Base-by-base conservation (phyloP, 345 rosid species). In the Hirschfeldia incana region DNA sequence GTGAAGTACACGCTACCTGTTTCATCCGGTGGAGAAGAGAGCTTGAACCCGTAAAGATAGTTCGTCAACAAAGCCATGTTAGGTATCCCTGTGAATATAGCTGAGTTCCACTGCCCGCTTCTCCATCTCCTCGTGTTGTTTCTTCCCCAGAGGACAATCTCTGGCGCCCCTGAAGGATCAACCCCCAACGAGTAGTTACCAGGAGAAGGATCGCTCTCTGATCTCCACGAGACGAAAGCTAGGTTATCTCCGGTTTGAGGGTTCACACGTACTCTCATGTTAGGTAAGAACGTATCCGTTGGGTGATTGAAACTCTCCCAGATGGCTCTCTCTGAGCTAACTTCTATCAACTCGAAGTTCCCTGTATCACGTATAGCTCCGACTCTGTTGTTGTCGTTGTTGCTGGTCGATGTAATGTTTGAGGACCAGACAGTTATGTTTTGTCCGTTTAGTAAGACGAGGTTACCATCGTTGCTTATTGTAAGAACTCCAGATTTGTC, bases 31-130 rank as follows among this genome's bases (percentile, higher is more conserved):
- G 60, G 36, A 28, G 85, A 81, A 0, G 84, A 77, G 6, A 87
- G 69, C 84, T 76, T 89, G 51, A 94, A 91, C 5, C 98, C 94
- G 9, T 86, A 89, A 8, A 39, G 73, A 73, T 68, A 67, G 67
- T 80, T 87, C 0, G 88, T 83, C 1, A 65, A 1, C 33, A 12
- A 3, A 26, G 76, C 34, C 94, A 87, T 90, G 32, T 63, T 57
- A 0, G 89, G 94, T 5, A 91, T 76, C 15, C 98, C 94, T 0
- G 88, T 87, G 42, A 94, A 94, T 1, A 86, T 34, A 8, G 77
- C 65, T 0, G 84, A 87, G 32, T 89, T 85, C 98, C 98, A 94
- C 5, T 87, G 89, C 2, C 98, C 97, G 26, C 97, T 90, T 83
- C 95, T 81, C 98, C 98, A 94, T 57, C 80, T 49, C 57, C 94